Evolutionary conservation across 2,329 filamentous ascomycete species (phyloP).

Genomic region (Colletotrichum australisinense): DNA sequence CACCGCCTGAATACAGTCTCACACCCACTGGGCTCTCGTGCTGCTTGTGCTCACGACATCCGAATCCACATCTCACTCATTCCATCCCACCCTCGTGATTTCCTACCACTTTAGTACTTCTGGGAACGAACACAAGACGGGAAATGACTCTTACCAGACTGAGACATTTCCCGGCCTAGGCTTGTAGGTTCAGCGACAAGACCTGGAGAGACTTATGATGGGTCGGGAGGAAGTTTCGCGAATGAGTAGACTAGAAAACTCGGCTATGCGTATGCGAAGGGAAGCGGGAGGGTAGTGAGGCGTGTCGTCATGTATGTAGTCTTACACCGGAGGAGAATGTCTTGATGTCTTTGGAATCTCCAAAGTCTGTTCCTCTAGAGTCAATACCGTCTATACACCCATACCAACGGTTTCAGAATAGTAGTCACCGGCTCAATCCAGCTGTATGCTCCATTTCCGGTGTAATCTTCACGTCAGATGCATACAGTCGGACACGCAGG

Average conservation of each 20-base stretch:
- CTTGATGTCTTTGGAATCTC: too few species aligned
- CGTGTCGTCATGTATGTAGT: too few species aligned
- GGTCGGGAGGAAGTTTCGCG: neutral
- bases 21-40: neutral
- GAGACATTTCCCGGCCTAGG: neutral
- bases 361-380: too few species aligned
- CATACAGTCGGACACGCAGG: neutral
- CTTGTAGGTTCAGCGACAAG: neutral
- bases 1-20: slow-evolving; percentile 1
- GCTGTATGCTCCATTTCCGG: neutral
- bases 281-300: too few species aligned
- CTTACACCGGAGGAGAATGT: too few species aligned
- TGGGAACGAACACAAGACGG: neutral
- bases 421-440: neutral
- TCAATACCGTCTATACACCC: neutral
- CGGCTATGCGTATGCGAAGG: too few species aligned
- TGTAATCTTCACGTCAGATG: neutral
- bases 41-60: neutral
- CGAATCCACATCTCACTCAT: neutral
- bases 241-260: neutral
- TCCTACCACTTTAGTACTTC: neutral
- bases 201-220: too few species aligned
- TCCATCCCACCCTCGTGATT: neutral
- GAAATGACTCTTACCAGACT: neutral
- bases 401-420: neutral